Percentiles rank a stretch among this genome's conserved stretches.
Conservation (phyloP, 371 early-diverging fungal species). For the Phascolomyces articulosus region DNA sequence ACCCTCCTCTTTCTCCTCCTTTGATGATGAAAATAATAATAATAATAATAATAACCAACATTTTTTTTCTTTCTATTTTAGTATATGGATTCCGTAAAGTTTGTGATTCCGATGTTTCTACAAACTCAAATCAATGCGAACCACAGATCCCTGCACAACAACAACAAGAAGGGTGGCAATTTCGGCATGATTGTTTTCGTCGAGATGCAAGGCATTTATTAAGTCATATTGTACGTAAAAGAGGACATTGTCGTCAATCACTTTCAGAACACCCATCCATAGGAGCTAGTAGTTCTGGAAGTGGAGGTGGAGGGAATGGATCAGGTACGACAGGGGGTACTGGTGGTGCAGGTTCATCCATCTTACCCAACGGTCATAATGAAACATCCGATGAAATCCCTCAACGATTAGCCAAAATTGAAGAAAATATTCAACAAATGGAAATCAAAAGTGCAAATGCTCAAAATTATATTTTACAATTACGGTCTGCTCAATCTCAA, state of each 20-base stretch:
- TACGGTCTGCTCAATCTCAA: slow-evolving; percentile 3
- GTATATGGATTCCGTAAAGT: slow-evolving; percentile 26
- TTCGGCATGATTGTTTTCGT: slow-evolving; percentile 17
- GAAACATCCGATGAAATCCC: not conserved
- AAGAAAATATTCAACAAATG: not conserved
- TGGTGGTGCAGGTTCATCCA: not conserved
- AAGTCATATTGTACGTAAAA: slow-evolving; percentile 8
- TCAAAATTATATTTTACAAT: slow-evolving; percentile 1
- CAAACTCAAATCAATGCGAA: slow-evolving; percentile 6
- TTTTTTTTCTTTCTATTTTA: no score
- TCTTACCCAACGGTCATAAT: not conserved
- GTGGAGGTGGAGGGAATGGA: no score
- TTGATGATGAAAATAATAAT: no score
- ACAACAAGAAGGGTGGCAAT: slow-evolving; percentile 15
- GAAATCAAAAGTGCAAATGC: not conserved
- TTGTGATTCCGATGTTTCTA: slow-evolving; percentile 4
- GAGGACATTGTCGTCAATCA: slow-evolving; percentile 1
- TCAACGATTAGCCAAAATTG: not conserved
- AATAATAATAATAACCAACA: no score
- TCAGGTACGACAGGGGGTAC: no score
- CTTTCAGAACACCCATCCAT: not conserved
- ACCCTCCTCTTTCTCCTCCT: no score
- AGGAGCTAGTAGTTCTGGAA: no score
- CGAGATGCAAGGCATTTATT: slow-evolving; percentile 8
- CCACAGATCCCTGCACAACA: not conserved